Base-by-base conservation (phyloP, 768 basidiomycete species). In the Podaxis carcinomalis region DNA sequence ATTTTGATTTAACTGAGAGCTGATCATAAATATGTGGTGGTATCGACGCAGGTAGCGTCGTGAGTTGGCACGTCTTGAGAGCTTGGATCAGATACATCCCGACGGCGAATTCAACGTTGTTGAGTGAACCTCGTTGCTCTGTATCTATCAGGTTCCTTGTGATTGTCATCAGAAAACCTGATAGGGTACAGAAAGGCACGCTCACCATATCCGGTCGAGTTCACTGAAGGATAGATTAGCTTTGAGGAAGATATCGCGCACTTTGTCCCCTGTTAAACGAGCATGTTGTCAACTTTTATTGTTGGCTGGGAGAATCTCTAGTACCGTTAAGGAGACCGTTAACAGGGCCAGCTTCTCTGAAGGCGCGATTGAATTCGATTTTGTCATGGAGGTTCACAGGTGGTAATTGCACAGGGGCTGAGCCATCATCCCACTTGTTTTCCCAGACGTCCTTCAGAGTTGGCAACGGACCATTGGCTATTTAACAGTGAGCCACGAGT, bases 71-170 rank as follows among this genome's bases (percentile, higher is more conserved):
- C 4, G 70, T 68, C 64, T 72, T 71, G 14, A 75, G 59, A n/a
- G 71, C 71, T 39, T 75, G 70, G 42, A 90, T 83, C 59, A 89
- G 80, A 69, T 85, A 85, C 83, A 88, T 85, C 39, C 83, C 89
- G 61, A 91, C 74, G 37, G 84, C 82, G 69, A 92, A 92, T 62
- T 90, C 88, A 28, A 80, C 72, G 6, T 80, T 75, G 65, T 90
- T 87, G 10, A 92, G 80, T 2, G 78, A 74, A 5, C 87, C 88
- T 37, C 84, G 76, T 36, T 78, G 73, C 55, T 80, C 78, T 7
- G 79, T 82, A 68, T 90, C 88, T 23, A 85, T 80, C 42, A 90
- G 76, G 57, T 81, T 82, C 82, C 86, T 88, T 61, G 49, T 9
- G 36, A 35, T 9, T 53, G 25, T 40, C 16, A 16, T 13, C 28